Evolutionary conservation across 345 rosid genomes (phyloP), one percentile per base, ranked within the genome.

Genomic region (Citrus medica): DNA sequence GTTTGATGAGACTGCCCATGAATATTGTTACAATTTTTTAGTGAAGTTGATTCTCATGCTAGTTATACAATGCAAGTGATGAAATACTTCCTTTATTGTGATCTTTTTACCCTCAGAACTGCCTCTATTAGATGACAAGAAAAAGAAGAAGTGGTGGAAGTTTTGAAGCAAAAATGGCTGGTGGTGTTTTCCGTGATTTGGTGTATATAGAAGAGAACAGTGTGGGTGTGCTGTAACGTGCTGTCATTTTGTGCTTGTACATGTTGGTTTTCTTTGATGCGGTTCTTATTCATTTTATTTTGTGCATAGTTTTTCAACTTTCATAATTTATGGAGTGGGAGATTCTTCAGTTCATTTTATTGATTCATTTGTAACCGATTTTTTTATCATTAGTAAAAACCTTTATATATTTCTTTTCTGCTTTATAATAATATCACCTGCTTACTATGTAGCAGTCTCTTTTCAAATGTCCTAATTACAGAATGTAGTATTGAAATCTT

Each of bases 101-200:
- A 46, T 13, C 0, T 46, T 69, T 65, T 22, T 42, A 7, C 25
- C n/a, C 58, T 9, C 82, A 91, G 92, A 91, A 63, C 14, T 83
- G 63, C 86, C 81, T 0, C 19, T 21, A 16, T n/a, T 14, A 46
- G 88, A 87, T 71, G 21, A 35, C 4, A 89, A 71, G 79, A 85
- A 75, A 80, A 87, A 83, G 88, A 86, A 86, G 88, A 80, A 72
- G 79, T 86, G 90, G 87, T 83, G 90, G 90, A 61, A 74, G 56
- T 76, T 78, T 74, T 73, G 82, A 76, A 78, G 74, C 77, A 84
- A 77, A 65, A 25, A 24, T 66, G 28, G 16, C 24, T 42, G 8
- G 69, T 62, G 77, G 21, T 42, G 69, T 55, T 30, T 38, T 58
- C 16, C 27, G 56, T 16, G 21, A 37, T 60, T 38, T 38, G 30